Evolutionary conservation across 495 filamentous ascomycete species (phyloP).

Genomic region (Hyaloscypha hepaticicola): DNA sequence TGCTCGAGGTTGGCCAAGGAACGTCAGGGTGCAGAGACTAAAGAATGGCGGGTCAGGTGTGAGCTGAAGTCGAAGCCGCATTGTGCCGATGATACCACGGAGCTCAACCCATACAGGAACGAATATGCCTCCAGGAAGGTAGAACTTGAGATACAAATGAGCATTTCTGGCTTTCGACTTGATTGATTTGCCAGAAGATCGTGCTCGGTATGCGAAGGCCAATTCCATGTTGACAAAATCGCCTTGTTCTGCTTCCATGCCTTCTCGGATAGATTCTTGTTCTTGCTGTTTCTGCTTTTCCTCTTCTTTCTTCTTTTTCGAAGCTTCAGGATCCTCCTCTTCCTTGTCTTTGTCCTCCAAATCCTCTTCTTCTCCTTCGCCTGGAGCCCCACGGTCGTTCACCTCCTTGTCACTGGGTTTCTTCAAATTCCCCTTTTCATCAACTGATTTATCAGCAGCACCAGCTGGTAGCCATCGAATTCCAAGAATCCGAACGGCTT

Average conservation of each 20-base stretch:
- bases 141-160: slow-evolving; percentile 68
- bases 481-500: slow-evolving; percentile 61
- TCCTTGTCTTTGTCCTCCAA: slow-evolving; percentile 33
- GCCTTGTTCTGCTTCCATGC: slow-evolving; percentile 72
- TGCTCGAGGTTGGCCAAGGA: slow-evolving; percentile 76
- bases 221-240: slow-evolving; percentile 72
- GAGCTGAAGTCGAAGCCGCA: slow-evolving; percentile 64
- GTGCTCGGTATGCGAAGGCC: slow-evolving; percentile 65
- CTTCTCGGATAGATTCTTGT: slow-evolving; percentile 52
- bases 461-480: slow-evolving; percentile 66
- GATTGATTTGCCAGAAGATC: slow-evolving; percentile 53
- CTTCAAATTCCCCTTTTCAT: slow-evolving; percentile 51
- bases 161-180: slow-evolving; percentile 64
- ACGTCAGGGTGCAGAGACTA: slow-evolving; percentile 64
- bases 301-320: slow-evolving; percentile 30
- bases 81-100: slow-evolving; percentile 60
- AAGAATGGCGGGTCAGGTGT: slow-evolving; percentile 73
- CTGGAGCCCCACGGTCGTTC: slow-evolving; percentile 52
- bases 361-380: slow-evolving; percentile 36
- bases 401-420: slow-evolving; percentile 33
- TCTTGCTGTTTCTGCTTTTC: slow-evolving; percentile 40
- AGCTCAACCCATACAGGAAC: slow-evolving; percentile 74
- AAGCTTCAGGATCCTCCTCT: slow-evolving; percentile 34
- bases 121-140: slow-evolving; percentile 56
- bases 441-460: slow-evolving; percentile 57